Conservation (phyloP, 495 filamentous ascomycete species). For the Recurvomyces mirabilis region DNA sequence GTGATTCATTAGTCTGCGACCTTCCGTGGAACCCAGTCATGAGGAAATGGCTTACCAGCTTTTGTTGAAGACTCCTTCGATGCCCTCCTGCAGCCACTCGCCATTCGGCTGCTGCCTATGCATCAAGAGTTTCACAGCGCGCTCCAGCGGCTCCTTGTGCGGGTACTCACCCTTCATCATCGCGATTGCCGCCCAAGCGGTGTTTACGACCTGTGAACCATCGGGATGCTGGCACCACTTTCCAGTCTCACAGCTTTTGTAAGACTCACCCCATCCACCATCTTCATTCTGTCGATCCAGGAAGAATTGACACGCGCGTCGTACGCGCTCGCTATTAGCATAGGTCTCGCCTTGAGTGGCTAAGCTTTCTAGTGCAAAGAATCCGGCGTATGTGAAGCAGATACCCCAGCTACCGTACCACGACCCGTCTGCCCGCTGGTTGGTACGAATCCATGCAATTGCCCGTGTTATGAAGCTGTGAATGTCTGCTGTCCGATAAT, state of each 20-base stretch:
- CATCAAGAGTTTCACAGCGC: constrained; percentile 73
- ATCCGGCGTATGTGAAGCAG: constrained; percentile 89
- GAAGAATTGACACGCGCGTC: constrained; percentile 74
- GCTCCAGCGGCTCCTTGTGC: constrained; percentile 57
- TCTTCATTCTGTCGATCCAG: constrained; percentile 71
- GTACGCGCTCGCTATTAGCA: constrained; percentile 54
- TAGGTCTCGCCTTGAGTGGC: constrained; percentile 73
- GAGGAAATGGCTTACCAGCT: constrained; percentile 60
- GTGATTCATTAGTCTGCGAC: too few species aligned
- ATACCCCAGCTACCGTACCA: constrained; percentile 99
- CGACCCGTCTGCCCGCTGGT: constrained; percentile 69
- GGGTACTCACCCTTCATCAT: constrained; percentile 80
- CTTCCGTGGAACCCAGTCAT: too few species aligned
- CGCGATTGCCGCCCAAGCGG: constrained; percentile 73
- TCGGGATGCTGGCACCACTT: constrained; percentile 50
- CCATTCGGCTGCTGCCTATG: constrained; percentile 73
- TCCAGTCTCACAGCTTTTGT: constrained; percentile 59
- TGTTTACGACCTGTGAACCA: constrained; percentile 76
- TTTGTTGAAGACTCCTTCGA: constrained; percentile 98
- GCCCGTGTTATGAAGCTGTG: constrained; percentile 55
- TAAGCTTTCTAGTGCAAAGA: constrained; percentile 88
- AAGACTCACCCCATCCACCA: constrained; percentile 95
- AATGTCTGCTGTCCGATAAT: constrained; percentile 70
- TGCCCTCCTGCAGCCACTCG: constrained; percentile 89
- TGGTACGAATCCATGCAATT: constrained; percentile 65